phyloP scores from a whole-genome alignment of 202 grass and related monocot species.

The Panicum virgatum region DNA sequence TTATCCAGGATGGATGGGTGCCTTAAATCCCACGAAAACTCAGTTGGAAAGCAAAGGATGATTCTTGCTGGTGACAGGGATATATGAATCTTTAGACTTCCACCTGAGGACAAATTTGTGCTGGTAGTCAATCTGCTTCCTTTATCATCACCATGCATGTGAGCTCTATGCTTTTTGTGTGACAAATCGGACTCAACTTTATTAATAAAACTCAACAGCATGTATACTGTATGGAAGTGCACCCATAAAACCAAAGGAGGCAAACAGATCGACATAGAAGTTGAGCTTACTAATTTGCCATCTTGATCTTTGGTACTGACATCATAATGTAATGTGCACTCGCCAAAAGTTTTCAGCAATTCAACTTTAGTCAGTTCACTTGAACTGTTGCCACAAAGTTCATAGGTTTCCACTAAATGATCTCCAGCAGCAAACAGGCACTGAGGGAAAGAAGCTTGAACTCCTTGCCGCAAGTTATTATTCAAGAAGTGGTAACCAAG shows the following conservation, averaged over 20 bases:
- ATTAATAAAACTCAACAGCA: constrained; percentile 65
- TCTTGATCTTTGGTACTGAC: constrained; percentile 65
- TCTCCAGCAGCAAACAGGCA: constrained; percentile 50
- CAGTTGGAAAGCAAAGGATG: constrained; percentile 77
- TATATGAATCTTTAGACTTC: constrained; percentile 63
- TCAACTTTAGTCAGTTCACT: constrained; percentile 63
- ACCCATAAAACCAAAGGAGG: constrained; percentile 83
- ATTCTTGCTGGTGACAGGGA: constrained; percentile 61
- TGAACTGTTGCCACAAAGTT: constrained; percentile 35
- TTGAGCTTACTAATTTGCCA: constrained; percentile 51
- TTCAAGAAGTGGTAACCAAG: constrained; percentile 60
- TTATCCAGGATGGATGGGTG: constrained; percentile 62
- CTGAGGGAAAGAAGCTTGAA: constrained; percentile 77
- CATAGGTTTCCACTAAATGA: constrained; percentile 40
- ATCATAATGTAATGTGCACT: constrained; percentile 64
- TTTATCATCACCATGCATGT: constrained; percentile 37
- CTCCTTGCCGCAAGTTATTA: constrained; percentile 62
- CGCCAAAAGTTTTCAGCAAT: constrained; percentile 77
- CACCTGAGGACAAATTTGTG: constrained; percentile 37
- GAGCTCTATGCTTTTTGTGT: constrained; percentile 38
- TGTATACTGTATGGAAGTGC: constrained; percentile 80
- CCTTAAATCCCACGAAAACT: constrained; percentile 54
- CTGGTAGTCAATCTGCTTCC: constrained; percentile 27
- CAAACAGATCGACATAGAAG: constrained; percentile 62
- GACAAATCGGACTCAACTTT: constrained; percentile 51